Evolutionary conservation across 257 asterid species (phyloP).

Genomic region (Apocynum venetum): DNA sequence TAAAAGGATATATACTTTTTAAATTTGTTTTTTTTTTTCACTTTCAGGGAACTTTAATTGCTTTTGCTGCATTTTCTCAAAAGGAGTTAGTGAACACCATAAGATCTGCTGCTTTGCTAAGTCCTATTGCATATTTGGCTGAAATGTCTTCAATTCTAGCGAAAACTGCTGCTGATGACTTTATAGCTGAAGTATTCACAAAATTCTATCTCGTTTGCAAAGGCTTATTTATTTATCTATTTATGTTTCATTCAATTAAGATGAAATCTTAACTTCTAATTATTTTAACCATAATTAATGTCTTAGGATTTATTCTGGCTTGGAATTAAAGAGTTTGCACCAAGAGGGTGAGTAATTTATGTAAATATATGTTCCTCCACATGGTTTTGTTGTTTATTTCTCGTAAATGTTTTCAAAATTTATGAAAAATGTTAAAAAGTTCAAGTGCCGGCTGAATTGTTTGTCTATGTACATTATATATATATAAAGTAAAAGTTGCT

Average conservation of each 20-base stretch:
- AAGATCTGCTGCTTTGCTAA: constrained; percentile 41
- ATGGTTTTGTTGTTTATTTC: no score
- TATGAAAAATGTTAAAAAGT: no score
- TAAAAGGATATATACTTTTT: background rate
- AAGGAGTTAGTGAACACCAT: constrained; percentile 25
- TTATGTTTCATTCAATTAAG: background rate
- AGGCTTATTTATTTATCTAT: background rate
- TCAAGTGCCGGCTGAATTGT: no score
- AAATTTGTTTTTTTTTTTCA: no score
- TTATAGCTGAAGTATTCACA: constrained; percentile 50
- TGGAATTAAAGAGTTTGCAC: constrained; percentile 54
- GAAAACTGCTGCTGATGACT: constrained; percentile 44
- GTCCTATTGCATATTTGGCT: constrained; percentile 56
- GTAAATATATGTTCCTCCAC: background rate
- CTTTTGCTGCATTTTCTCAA: constrained; percentile 55
- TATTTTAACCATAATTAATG: background rate
- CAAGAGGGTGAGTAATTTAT: constrained; percentile 41
- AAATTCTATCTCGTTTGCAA: no score
- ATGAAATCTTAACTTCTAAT: background rate
- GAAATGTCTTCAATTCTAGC: constrained; percentile 57
- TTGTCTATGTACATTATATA: no score
- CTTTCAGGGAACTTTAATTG: constrained; percentile 72
- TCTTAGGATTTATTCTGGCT: constrained; percentile 53
- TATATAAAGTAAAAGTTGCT: no score
- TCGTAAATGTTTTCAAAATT: no score